Base-by-base conservation (phyloP, 2,329 filamentous ascomycete species). In the Sarocladium brachiariae region DNA sequence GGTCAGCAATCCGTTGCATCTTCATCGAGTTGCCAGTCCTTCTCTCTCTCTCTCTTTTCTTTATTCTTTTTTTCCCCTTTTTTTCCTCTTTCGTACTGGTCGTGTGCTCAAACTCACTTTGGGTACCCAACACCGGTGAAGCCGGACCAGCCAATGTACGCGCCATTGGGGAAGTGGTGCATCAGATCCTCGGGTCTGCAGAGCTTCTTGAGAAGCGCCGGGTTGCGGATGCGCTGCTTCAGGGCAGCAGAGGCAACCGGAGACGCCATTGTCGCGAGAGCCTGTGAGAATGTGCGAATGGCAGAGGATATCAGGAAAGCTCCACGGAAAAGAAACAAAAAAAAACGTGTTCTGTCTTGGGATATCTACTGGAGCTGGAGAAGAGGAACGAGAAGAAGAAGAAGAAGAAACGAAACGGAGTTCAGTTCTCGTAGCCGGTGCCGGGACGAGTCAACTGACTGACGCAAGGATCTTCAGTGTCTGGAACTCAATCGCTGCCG, bases 51-150 rank as follows among this genome's bases (percentile, higher is more conserved):
- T n/a, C n/a, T n/a, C n/a, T n/a, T n/a, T n/a, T n/a, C n/a, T n/a
- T n/a, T n/a, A n/a, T n/a, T n/a, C n/a, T n/a, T n/a, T n/a, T n/a
- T n/a, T n/a, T n/a, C n/a, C n/a, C n/a, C n/a, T n/a, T n/a, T n/a
- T n/a, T n/a, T n/a, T n/a, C n/a, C n/a, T n/a, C n/a, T n/a, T n/a
- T n/a, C n/a, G n/a, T n/a, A n/a, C n/a, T n/a, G n/a, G n/a, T n/a
- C 8, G 34, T 37, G 7, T 19, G 34, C 10, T 7, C 23, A 3
- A 7, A 31, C 65, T 50, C 53, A 66, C 86, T 93, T 93, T 56
- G 88, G 88, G 71, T 93, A 93, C 53, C 88, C 88, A 50, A 95
- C 89, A 60, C 89, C 89, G 11, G 89, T 95, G 70, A 95, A 95
- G 31, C 89, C 89, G 56, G 84, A 89, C 89, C 89, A 95, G 61